These are phyloP conservation scores for Imleria badia DNA, from an alignment of 768 basidiomycete genomes.

Conservation along the genomic window DNA sequence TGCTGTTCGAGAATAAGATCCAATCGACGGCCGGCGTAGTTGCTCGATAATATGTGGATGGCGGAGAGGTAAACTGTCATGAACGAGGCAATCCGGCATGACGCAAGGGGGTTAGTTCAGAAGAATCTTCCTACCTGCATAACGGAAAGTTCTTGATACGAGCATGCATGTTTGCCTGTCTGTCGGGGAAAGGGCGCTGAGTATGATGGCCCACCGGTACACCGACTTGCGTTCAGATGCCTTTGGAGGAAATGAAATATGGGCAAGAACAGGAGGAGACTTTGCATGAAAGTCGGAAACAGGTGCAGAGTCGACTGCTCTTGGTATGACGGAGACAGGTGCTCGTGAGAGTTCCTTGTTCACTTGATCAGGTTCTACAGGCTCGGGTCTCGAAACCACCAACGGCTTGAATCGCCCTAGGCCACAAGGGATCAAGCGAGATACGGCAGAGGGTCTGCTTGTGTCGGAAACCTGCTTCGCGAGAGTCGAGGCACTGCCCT, in stretches of 20 bases:
- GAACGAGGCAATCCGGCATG: neutral
- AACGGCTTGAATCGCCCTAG: conserved; percentile 20
- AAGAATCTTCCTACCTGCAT: conserved; percentile 47
- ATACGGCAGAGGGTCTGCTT: neutral
- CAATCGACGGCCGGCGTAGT: conserved; percentile 53
- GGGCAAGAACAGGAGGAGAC: conserved; percentile 29
- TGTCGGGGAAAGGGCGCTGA: conserved; percentile 45
- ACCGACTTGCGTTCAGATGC: conserved; percentile 58
- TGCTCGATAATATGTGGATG: conserved; percentile 40
- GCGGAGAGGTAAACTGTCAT: conserved; percentile 64
- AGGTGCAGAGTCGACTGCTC: neutral
- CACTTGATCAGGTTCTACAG: neutral
- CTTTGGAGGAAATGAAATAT: conserved; percentile 57
- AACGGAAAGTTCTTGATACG: conserved; percentile 61
- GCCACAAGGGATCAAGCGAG: neutral
- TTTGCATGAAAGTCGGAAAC: neutral
- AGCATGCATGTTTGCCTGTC: conserved; percentile 48
- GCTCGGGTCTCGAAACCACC: neutral
- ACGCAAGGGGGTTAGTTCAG: neutral
- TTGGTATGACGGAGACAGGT: neutral
- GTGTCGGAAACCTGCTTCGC: neutral
- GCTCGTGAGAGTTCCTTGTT: neutral
- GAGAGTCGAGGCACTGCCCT: neutral
- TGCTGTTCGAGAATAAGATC: conserved; percentile 37
- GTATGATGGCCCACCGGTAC: conserved; percentile 48